Percentiles rank a stretch among this genome's conserved stretches.
Conservation (phyloP, 768 basidiomycete genomes). For the Tephrocybe sp. region DNA sequence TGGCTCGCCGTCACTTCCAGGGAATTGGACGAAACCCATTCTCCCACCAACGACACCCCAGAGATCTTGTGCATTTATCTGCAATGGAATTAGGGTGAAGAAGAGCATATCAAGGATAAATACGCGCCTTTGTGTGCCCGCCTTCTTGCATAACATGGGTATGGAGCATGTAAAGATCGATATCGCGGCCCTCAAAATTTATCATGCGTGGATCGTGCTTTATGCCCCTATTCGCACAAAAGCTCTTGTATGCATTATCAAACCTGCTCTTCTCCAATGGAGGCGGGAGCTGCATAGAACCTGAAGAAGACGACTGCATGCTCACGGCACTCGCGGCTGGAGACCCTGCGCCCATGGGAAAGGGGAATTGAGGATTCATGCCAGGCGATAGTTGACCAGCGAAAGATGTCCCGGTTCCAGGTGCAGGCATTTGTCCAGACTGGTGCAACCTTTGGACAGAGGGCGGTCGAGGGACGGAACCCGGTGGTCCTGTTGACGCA, state of each 20-base stretch:
- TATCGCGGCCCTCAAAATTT: constrained; percentile 48
- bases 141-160: constrained; percentile 56
- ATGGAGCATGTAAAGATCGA: constrained; percentile 65
- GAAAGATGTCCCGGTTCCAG: constrained; percentile 19
- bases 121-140: constrained; percentile 45
- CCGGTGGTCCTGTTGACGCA: constrained; percentile 24
- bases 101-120: neutral
- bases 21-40: constrained; percentile 65
- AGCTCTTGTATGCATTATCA: constrained; percentile 47
- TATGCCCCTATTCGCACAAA: constrained; percentile 39
- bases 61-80: constrained; percentile 54
- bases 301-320: constrained; percentile 10
- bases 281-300: constrained; percentile 23
- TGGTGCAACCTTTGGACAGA: constrained; percentile 32
- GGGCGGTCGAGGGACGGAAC: constrained; percentile 32
- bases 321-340: constrained; percentile 10
- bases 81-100: neutral
- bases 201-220: constrained; percentile 39
- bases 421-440: constrained; percentile 3
- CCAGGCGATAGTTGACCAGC: constrained; percentile 33
- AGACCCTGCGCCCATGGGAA: constrained; percentile 10
- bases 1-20: constrained; percentile 57
- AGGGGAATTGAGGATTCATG: constrained; percentile 25
- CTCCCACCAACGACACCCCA: constrained; percentile 70
- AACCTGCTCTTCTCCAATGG: constrained; percentile 53